Conservation (phyloP, 73 alveolate species). For the Symbiodinium pilosum region DNA sequence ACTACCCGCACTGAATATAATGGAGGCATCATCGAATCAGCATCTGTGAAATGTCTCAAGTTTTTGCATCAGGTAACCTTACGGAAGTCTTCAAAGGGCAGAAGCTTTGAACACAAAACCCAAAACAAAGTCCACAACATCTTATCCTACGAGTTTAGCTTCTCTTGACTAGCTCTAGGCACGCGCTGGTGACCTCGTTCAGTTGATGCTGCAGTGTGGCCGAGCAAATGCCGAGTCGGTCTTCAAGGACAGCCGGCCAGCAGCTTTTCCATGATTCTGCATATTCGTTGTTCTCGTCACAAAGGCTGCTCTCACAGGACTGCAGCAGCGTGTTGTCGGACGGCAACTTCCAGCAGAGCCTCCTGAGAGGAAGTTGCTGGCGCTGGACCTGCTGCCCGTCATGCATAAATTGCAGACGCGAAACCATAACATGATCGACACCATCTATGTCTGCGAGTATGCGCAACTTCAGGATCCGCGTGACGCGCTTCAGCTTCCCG, state of each 20-base stretch:
- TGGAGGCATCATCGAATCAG: too few relatives aligned
- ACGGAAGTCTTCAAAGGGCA: too few relatives aligned
- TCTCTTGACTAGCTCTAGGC: not conserved
- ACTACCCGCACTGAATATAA: too few relatives aligned
- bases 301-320: slow-evolving; percentile 5
- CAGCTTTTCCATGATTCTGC: slow-evolving; percentile 43
- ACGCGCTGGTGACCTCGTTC: slow-evolving; percentile 32
- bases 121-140: too few relatives aligned
- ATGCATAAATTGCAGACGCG: slow-evolving; percentile 51
- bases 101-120: too few relatives aligned
- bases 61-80: too few relatives aligned
- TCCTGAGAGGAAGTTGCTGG: slow-evolving; percentile 53
- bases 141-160: too few relatives aligned
- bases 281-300: not conserved
- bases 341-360: slow-evolving; percentile 73
- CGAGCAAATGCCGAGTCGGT: slow-evolving; percentile 23
- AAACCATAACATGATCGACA: slow-evolving; percentile 38
- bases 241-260: slow-evolving; percentile 49
- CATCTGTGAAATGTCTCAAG: too few relatives aligned
- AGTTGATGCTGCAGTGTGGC: not conserved
- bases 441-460: slow-evolving; percentile 52
- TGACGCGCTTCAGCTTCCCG: slow-evolving; percentile 28
- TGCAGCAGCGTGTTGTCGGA: slow-evolving; percentile 43
- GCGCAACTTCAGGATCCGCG: slow-evolving; percentile 38
- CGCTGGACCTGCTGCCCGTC: slow-evolving; percentile 85